Evolutionary conservation across 768 basidiomycete genomes (phyloP), one percentile per base, ranked within the genome.

Genomic region (Termitomyces sp.): DNA sequence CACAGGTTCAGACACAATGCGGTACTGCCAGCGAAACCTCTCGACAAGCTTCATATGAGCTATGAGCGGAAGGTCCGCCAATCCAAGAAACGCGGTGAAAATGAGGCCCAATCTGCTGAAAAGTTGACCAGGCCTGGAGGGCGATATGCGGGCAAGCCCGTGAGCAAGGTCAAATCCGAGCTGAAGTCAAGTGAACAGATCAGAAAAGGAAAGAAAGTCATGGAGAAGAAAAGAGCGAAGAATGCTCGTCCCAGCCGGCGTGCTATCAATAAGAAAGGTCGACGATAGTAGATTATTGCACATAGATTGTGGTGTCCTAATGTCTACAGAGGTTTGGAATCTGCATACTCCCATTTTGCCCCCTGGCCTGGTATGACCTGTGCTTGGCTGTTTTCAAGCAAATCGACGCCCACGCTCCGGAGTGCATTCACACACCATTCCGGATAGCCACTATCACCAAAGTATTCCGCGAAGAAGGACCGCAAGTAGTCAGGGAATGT

Each of bases 381-480:
- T 6, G 76, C 70, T 27, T 79, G 68, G 31, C 73, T 73, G 24
- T 79, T 82, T 59, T 87, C 83, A 34, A 93, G 73, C 46, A 95
- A 71, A 68, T 96, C 92, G 0, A 96, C 90, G 0, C 89, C 89
- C 13, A 96, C 93, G 56, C 84, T 87, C 27, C 79, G 77, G 53
- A 96, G 73, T 12, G 93, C 94, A 66, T 92, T 89, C 1, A 95
- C 84, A 65, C 90, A 91, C 93, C 93, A 96, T 67, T 85, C 83
- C 0, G 93, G 93, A 69, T 94, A 93, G 11, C 88, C 88, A n/a
- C 76, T 73, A 57, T 84, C 78, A 7, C 83, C 86, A 66, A 91
- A 96, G 70, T 94, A 95, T 46, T 76, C 74, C 36, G 76, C 78
- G 71, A 96, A 95, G 73, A 95, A 96, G 7, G 72, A 73, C 54